Evolutionary conservation across 2,329 filamentous ascomycete genomes (phyloP), one percentile per base, ranked within the genome.

Genomic region (Epichloe hybrida): DNA sequence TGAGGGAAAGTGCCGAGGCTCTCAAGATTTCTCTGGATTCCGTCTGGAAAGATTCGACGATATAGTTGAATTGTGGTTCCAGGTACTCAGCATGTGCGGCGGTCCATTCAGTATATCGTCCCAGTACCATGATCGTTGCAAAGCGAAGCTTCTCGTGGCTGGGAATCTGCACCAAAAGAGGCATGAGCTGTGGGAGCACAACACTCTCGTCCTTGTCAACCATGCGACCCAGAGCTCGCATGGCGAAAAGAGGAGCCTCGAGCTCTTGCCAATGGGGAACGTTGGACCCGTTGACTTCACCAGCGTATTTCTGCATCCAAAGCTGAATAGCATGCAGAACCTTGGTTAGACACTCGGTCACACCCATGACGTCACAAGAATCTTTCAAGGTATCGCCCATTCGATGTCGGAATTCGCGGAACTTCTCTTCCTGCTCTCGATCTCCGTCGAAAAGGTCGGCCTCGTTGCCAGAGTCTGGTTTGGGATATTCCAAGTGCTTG

Each of bases 311-410:
- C 52, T 81, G 79, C 64, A 90, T 91, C 91, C 94, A 98, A 34
- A 82, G 63, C 65, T 95, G 85, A 58, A 98, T 94, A 52, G 88
- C 74, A 17, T 84, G 73, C 57, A 94, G 88, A 6, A 94, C 86
- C 68, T 98, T 98, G 57, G 80, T 81, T 45, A 98, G 74, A 60
- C 93, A 97, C 55, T 95, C 87, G 1, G 88, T 85, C 11, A 95
- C 87, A 9, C 91, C 91, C 72, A 98, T 89, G 40, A 98, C 91
- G 64, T 96, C 87, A 66, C 93, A 98, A 50, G 88, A 88, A 62
- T 98, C 93, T 69, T 98, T 98, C 47, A 98, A 77, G 0, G 95
- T 94, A 64, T 98, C 94, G 37, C 93, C 93, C 88, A 98, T 97
- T 49, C 89, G 83, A 64, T 98, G 93, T 57, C 93, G 79, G 73